phyloP scores from a whole-genome alignment of 495 filamentous ascomycete genomes.

The Hypoxylon lienhwacheense region DNA sequence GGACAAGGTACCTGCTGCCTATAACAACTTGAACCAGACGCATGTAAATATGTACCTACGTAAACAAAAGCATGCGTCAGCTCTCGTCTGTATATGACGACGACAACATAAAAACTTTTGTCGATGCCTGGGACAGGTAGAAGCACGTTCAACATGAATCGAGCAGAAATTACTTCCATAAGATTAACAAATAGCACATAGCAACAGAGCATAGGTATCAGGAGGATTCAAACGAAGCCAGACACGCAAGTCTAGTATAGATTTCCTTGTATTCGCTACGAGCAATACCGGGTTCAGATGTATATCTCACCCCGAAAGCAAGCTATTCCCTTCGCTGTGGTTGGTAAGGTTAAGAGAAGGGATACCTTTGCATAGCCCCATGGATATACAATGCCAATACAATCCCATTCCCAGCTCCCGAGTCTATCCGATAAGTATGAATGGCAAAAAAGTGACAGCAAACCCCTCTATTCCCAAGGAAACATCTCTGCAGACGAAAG shows the following conservation, averaged over 20 bases:
- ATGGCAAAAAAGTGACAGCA: slow-evolving; percentile 11
- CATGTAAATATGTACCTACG: slow-evolving; percentile 10
- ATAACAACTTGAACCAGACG: background rate
- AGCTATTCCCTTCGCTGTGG: background rate
- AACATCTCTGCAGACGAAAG: slow-evolving; percentile 7
- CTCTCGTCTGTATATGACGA: slow-evolving; percentile 11
- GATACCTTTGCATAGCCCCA: slow-evolving; percentile 16
- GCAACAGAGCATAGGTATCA: no score
- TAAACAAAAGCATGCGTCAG: slow-evolving; percentile 26
- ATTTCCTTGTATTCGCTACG: background rate
- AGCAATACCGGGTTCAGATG: background rate
- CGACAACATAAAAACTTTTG: slow-evolving; percentile 1
- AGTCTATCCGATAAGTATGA: slow-evolving; percentile 24
- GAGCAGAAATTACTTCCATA: no score
- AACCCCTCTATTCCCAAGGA: slow-evolving; percentile 3
- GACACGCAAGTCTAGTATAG: no score
- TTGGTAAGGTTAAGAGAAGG: slow-evolving; percentile 14
- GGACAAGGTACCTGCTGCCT: background rate
- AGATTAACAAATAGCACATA: no score
- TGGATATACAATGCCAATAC: slow-evolving; percentile 27
- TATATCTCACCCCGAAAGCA: slow-evolving; percentile 1
- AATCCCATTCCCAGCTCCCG: slow-evolving; percentile 11
- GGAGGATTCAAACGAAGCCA: no score
- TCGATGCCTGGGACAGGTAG: slow-evolving; percentile 7
- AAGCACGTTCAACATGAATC: no score